phyloP scores from a whole-genome alignment of 345 rosid species.

The Carallia pectinifolia region DNA sequence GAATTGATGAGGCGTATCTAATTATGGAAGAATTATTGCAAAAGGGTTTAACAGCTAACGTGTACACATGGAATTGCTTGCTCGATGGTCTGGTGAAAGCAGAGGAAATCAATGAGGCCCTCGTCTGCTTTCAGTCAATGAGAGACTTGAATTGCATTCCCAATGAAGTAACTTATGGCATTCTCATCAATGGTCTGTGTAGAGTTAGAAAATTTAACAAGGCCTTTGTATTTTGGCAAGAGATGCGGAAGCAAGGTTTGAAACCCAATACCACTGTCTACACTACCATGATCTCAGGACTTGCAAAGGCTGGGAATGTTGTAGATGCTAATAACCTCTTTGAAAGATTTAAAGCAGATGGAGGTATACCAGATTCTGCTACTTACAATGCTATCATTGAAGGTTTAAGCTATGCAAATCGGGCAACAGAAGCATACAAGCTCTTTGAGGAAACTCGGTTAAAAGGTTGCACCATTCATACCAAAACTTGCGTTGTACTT shows the following conservation, averaged over 20 bases:
- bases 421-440: constrained; percentile 70
- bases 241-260: constrained; percentile 81
- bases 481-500: constrained; percentile 78
- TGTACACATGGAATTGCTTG: constrained; percentile 91
- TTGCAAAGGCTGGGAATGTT: constrained; percentile 85
- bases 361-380: constrained; percentile 73
- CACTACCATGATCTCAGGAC: constrained; percentile 84
- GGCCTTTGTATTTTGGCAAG: constrained; percentile 98
- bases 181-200: constrained; percentile 86
- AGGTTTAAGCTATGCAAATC: constrained; percentile 69
- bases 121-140: constrained; percentile 80
- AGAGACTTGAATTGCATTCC: constrained; percentile 72
- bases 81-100: constrained; percentile 87
- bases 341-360: constrained; percentile 63
- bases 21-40: constrained; percentile 95
- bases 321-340: constrained; percentile 64
- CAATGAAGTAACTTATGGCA: constrained; percentile 70
- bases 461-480: constrained; percentile 62
- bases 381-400: constrained; percentile 79
- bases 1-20: constrained; percentile 95
- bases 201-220: constrained; percentile 82
- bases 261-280: constrained; percentile 67
- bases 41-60: constrained; percentile 79
- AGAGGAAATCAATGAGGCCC: constrained; percentile 84
- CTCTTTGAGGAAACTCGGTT: constrained; percentile 82